Evolutionary conservation across 2,329 filamentous ascomycete genomes (phyloP), one percentile per base, ranked within the genome.

Genomic region (Penicillium sp.): DNA sequence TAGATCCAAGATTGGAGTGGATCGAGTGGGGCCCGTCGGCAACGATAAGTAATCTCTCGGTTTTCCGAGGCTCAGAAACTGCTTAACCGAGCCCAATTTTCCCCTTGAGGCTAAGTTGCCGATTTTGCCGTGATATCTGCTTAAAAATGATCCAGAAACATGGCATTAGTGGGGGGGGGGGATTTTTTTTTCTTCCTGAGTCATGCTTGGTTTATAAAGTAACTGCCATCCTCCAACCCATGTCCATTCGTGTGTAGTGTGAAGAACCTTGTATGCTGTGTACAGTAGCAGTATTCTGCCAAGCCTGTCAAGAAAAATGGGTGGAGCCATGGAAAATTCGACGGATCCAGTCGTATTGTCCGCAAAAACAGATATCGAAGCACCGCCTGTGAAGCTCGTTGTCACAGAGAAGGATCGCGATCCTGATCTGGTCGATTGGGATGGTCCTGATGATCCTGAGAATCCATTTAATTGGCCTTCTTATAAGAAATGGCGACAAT

Each of bases 391-490:
- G 14, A 14, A 33, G 16, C 50, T 23, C 21, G 14, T 26, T 19
- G 16, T 26, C 11, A 53, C 9, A 9, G 52, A 47, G 13, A 47
- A 54, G 9, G 16, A 31, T 19, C 23, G 9, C 13, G 19, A 53
- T 53, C 23, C 43, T n/a, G 26, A 57, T 49, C n/a, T 60, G 7
- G 54, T 60, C 3, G 58, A 60, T 35, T 61, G 47, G 37, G 65
- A 70, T 50, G 69, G 70, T 0, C 67, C 66, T 3, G 64, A 73
- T 49, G 72, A 74, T 54, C 62, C 64, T 10, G 65, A 67, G 27
- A 73, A 72, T 37, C 69, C 71, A 9, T 57, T 71, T 50, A 73
- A 74, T 56, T 74, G 72, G 69, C 39, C 71, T 6, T 55, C 55
- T 1, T 56, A 48, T 49, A 68, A 67, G 50, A 73, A 73, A 57